These are phyloP conservation scores for Aspergillus cristatus DNA, from an alignment of 495 filamentous ascomycete species.

Conservation along the genomic window DNA sequence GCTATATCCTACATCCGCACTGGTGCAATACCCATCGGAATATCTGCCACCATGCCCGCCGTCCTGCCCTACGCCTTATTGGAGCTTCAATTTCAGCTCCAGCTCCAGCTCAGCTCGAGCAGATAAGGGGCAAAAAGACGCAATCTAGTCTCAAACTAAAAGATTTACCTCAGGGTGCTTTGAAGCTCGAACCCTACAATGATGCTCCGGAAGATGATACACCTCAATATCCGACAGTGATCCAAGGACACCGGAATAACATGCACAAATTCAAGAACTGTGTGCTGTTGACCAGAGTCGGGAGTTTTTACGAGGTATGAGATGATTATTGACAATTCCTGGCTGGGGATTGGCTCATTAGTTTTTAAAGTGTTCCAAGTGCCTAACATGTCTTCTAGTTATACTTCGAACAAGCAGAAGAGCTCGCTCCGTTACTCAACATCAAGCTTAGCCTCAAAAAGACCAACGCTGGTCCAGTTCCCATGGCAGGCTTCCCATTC, in stretches of 20 bases:
- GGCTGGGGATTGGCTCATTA: no score
- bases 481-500: constrained; percentile 93
- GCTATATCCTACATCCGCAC: constrained; percentile 4
- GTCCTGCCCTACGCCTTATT: constrained; percentile 10
- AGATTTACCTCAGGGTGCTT: constrained; percentile 55
- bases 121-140: constrained; percentile 40
- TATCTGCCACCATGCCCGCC: constrained; percentile 27
- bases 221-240: constrained; percentile 71
- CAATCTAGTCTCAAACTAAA: constrained; percentile 47
- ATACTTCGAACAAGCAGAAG: constrained; percentile 89
- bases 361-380: no score
- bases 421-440: constrained; percentile 76
- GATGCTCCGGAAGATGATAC: constrained; percentile 33
- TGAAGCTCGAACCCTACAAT: constrained; percentile 39
- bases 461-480: constrained; percentile 61
- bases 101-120: constrained; percentile 4
- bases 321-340: no score
- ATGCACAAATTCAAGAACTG: constrained; percentile 86
- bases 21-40: constrained; percentile 18
- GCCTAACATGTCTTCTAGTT: constrained; percentile 36
- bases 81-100: constrained; percentile 10
- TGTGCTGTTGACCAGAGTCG: constrained; percentile 82
- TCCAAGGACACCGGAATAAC: constrained; percentile 82
- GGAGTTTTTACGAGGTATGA: constrained; percentile 80
- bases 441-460: constrained; percentile 79